A percentile compares a stretch with the other conserved stretches of the same genome.
Conservation (phyloP, 116 monocot species). For the Cymodocea nodosa region DNA sequence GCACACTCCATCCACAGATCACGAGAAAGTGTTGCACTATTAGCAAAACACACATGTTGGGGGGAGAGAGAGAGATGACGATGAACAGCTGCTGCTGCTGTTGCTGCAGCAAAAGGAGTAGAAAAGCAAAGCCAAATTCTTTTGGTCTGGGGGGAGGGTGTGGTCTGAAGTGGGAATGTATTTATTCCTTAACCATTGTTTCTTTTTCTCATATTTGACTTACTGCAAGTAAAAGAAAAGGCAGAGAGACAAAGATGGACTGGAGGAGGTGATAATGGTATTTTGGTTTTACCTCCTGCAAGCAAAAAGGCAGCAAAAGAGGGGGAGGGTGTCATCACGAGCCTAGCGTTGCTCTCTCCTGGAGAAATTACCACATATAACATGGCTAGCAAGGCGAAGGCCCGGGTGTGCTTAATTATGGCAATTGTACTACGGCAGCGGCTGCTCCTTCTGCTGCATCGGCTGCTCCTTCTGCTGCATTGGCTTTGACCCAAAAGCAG, state of each 20-base stretch:
- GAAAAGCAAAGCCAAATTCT: not conserved
- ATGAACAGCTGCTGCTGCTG: not conserved
- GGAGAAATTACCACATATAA: slow-evolving; percentile 7
- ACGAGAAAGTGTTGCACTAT: slow-evolving; percentile 12
- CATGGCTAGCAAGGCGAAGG: not conserved
- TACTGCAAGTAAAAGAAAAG: not conserved
- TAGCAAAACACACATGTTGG: slow-evolving; percentile 1
- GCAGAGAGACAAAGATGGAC: not conserved
- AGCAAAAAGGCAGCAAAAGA: no score
- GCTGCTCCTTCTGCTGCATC: not conserved
- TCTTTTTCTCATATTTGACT: not conserved
- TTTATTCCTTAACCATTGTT: not conserved
- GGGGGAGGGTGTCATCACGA: slow-evolving; percentile 1
- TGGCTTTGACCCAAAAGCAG: not conserved
- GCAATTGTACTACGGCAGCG: not conserved
- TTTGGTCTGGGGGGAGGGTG: not conserved
- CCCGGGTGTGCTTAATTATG: not conserved
- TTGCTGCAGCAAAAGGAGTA: not conserved
- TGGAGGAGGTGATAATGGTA: slow-evolving; percentile 1
- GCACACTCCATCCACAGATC: slow-evolving; percentile 1
- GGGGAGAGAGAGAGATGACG: not conserved
- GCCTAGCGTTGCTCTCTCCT: slow-evolving; percentile 5
- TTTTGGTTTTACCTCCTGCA: slow-evolving; percentile 7
- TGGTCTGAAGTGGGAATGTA: not conserved
- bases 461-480: not conserved